Conservation (phyloP, 768 basidiomycete species). For the Guyanaporus albipodus region DNA sequence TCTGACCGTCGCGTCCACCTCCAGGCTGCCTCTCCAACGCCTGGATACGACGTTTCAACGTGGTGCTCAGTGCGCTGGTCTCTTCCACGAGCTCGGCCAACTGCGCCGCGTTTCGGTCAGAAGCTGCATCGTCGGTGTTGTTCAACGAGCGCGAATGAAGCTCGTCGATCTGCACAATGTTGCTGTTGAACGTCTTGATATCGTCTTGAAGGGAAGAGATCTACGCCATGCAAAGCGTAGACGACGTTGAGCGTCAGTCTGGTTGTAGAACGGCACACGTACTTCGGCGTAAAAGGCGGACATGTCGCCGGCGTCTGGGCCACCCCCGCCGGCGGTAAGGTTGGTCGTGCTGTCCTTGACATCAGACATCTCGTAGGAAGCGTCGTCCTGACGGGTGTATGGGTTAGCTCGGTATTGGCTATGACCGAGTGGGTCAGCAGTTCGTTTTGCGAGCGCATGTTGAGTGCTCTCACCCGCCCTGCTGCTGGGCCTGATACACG, state of each 20-base stretch:
- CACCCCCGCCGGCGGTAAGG: conserved; percentile 35
- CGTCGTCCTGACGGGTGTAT: conserved; percentile 60
- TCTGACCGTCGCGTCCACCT: conserved; percentile 61
- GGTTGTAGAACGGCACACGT: conserved; percentile 13
- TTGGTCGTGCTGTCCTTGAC: conserved; percentile 57
- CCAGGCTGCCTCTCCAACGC: conserved; percentile 63
- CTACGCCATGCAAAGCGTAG: conserved; percentile 34
- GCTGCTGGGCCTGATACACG: conserved; percentile 65
- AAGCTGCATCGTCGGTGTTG: conserved; percentile 66
- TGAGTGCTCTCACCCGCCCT: conserved; percentile 48
- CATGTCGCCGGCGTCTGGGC: conserved; percentile 55
- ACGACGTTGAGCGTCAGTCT: background rate
- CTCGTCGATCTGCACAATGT: conserved; percentile 64
- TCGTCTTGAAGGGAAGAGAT: conserved; percentile 73
- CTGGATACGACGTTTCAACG: conserved; percentile 70
- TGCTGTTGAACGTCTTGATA: conserved; percentile 62
- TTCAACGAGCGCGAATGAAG: conserved; percentile 73
- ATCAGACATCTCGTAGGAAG: conserved; percentile 67
- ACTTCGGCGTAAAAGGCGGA: conserved; percentile 73
- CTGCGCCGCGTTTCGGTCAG: conserved; percentile 56
- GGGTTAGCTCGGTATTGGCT: conserved; percentile 48
- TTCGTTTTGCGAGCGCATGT: background rate
- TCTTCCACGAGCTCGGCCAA: conserved; percentile 68
- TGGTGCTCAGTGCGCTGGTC: conserved; percentile 65
- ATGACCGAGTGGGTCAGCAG: conserved; percentile 7